phyloP scores from a whole-genome alignment of 2,329 filamentous ascomycete species.

The Trichoderma breve region DNA sequence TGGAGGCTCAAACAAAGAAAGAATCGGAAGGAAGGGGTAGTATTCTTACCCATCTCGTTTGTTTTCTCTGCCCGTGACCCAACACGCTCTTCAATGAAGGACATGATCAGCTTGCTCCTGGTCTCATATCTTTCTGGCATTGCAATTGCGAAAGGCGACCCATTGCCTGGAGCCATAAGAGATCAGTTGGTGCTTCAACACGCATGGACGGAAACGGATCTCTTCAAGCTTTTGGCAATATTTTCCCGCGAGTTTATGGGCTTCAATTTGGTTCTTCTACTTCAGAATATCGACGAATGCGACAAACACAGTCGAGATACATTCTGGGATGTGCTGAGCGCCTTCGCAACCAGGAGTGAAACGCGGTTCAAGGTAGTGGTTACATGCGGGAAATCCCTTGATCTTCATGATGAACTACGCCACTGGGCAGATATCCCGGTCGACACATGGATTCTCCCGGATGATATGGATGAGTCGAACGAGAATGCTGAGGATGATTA shows the following conservation, averaged over 20 bases:
- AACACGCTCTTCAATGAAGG: neutral
- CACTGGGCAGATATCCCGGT: neutral
- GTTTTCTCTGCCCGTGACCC: neutral
- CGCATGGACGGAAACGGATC: neutral
- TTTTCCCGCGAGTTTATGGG: neutral
- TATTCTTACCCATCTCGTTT: neutral
- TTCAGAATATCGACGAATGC: neutral
- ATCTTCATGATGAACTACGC: neutral
- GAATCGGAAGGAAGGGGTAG: neutral
- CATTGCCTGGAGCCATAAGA: neutral
- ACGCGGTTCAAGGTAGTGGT: neutral
- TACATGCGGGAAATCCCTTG: neutral
- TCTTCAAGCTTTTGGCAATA: neutral
- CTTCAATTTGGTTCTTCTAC: neutral
- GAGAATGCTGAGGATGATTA: neutral
- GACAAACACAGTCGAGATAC: neutral
- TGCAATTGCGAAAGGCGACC: neutral
- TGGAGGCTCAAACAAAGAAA: neutral
- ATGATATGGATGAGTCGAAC: neutral
- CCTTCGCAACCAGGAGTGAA: neutral
- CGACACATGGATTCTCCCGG: neutral
- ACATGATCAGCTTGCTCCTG: neutral
- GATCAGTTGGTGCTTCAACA: neutral
- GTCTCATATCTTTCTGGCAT: neutral
- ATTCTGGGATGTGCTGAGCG: neutral